These are phyloP conservation scores for Delphinella strobiligena DNA, from an alignment of 2,329 filamentous ascomycete genomes.

Conservation along the genomic window DNA sequence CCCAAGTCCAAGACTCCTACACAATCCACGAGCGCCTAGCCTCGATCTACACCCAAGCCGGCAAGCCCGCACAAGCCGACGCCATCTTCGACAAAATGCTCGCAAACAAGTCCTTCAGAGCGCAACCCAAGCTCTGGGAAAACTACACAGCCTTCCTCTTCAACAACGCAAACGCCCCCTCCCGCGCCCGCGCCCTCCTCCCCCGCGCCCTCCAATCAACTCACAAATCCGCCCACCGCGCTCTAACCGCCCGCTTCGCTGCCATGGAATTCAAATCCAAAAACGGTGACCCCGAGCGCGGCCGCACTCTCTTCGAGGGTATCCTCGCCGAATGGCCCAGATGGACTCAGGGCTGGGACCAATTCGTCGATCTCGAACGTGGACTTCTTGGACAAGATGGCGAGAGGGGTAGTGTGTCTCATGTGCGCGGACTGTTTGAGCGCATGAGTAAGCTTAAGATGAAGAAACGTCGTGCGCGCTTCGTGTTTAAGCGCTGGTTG, in stretches of 20 bases:
- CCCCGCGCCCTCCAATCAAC: constrained; percentile 77
- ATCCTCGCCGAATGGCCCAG: constrained; percentile 76
- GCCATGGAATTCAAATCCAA: constrained; percentile 71
- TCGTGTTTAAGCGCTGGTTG: constrained; percentile 86
- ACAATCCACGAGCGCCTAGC: constrained; percentile 81
- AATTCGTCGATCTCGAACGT: constrained; percentile 72
- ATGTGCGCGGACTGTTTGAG: constrained; percentile 55
- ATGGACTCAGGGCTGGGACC: constrained; percentile 85
- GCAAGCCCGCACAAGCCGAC: constrained; percentile 77
- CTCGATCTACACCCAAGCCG: constrained; percentile 89
- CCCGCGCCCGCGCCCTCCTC: constrained; percentile 66
- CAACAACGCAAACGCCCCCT: constrained; percentile 55
- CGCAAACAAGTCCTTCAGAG: constrained; percentile 72
- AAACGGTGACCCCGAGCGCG: constrained; percentile 76
- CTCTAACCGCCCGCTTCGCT: constrained; percentile 76
- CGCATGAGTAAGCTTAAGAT: constrained; percentile 53
- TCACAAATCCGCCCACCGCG: constrained; percentile 54
- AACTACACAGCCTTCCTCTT: constrained; percentile 95
- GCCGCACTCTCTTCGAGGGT: constrained; percentile 87
- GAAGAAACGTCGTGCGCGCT: constrained; percentile 72
- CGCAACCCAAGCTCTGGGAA: constrained; percentile 70
- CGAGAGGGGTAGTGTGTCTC: constrained; percentile 51
- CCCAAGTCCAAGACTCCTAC: constrained; percentile 83
- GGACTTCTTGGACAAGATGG: constrained; percentile 36
- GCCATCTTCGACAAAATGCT: constrained; percentile 73